A percentile compares a stretch with the other conserved stretches of the same genome.
These are phyloP conservation scores for Corinectria fuckeliana DNA, from an alignment of 2,329 filamentous ascomycete species.

Conservation along the genomic window DNA sequence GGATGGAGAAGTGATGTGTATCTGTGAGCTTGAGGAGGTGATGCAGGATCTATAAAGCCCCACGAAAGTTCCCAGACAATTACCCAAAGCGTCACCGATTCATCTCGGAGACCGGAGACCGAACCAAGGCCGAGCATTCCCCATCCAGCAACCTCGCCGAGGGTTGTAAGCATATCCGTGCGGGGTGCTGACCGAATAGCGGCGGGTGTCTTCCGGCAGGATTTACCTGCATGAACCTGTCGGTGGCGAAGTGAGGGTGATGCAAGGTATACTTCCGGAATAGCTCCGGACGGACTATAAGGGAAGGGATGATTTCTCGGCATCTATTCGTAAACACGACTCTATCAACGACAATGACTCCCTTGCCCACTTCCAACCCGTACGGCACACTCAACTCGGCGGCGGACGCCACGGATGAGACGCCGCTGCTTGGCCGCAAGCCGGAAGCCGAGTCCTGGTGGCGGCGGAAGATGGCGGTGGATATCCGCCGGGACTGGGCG, in stretches of 20 bases:
- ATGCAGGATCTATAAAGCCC: slow-evolving; percentile 14
- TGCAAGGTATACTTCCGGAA: background rate
- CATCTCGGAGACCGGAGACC: slow-evolving; percentile 12
- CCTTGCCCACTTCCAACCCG: slow-evolving; percentile 9
- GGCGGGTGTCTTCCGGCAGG: background rate
- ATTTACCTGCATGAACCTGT: background rate
- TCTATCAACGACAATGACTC: slow-evolving; percentile 19
- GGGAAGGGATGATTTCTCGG: background rate
- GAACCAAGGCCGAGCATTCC: slow-evolving; percentile 20
- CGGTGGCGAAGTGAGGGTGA: background rate
- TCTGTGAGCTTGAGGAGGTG: background rate
- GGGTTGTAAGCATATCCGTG: slow-evolving; percentile 21
- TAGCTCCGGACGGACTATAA: background rate
- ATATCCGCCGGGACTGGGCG: slow-evolving; percentile 59
- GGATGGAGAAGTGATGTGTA: background rate
- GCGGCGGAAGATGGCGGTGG: slow-evolving; percentile 26
- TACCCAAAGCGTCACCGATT: background rate
- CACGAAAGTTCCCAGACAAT: too few species aligned
- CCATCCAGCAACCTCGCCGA: slow-evolving; percentile 12
- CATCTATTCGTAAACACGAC: too few species aligned
- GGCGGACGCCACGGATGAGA: slow-evolving; percentile 13
- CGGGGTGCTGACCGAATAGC: slow-evolving; percentile 29
- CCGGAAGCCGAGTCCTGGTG: slow-evolving; percentile 25
- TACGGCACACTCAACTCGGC: slow-evolving; percentile 28
- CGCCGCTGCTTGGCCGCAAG: slow-evolving; percentile 27